Percentiles rank a stretch among this genome's conserved stretches.
These are phyloP conservation scores for Gentiana straminea DNA, from an alignment of 257 asterid genomes.

Conservation along the genomic window DNA sequence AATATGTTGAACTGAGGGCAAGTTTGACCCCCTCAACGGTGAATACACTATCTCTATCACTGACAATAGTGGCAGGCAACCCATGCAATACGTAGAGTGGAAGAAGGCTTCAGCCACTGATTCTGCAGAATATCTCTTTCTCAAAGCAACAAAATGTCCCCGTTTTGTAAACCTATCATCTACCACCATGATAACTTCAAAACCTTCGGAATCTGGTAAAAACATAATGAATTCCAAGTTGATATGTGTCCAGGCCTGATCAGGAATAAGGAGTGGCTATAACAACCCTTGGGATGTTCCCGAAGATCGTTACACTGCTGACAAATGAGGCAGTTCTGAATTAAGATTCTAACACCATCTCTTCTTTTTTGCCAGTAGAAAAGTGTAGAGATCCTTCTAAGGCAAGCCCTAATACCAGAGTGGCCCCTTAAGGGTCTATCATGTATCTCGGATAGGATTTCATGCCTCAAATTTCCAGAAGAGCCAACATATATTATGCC, in stretches of 20 bases:
- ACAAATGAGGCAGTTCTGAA: not conserved
- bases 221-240: not conserved
- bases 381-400: not conserved
- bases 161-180: no score
- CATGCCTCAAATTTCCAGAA: no score
- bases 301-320: not conserved
- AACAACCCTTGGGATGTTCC: not conserved
- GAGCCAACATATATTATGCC: not conserved
- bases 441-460: not conserved
- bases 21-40: not conserved
- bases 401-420: not conserved
- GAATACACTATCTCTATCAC: not conserved
- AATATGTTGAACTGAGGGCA: no score
- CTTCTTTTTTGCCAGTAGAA: not conserved
- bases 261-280: not conserved
- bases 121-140: not conserved
- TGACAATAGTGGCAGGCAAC: not conserved
- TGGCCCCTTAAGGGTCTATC: not conserved
- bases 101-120: not conserved
- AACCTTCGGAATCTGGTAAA: not conserved
- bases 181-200: not conserved
- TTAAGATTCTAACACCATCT: not conserved
- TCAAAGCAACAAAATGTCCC: not conserved
- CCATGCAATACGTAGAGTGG: conserved; percentile 1
- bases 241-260: not conserved